phyloP scores from a whole-genome alignment of 306 rosid species.

The Fagus sylvatica region DNA sequence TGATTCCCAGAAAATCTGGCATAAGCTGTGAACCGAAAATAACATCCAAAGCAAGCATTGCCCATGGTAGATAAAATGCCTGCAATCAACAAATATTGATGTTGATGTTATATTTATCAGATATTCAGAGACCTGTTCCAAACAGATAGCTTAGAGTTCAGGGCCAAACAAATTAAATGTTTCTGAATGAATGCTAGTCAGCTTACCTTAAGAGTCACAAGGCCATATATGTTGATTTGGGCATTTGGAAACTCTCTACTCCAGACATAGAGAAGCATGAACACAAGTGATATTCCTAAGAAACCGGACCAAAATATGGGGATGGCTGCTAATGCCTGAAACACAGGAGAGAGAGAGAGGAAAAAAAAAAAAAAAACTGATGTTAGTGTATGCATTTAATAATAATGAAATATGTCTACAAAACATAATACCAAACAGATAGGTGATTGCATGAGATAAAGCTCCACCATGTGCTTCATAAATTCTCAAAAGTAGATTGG shows the following conservation, averaged over 20 bases:
- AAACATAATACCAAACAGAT: conserved; percentile 6
- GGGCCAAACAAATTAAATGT: neutral
- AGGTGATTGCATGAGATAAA: neutral
- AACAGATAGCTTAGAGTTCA: conserved; percentile 13
- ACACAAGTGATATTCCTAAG: conserved; percentile 83
- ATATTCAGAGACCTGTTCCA: conserved; percentile 4
- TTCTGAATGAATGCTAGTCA: neutral
- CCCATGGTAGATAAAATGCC: conserved; percentile 99
- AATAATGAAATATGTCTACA: neutral
- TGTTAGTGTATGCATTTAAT: conserved; percentile 14
- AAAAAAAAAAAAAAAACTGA: conserved; percentile 13
- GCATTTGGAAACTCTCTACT: conserved; percentile 97
- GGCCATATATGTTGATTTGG: conserved; percentile 84
- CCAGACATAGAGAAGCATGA: conserved; percentile 94
- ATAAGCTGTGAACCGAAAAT: conserved; percentile 68
- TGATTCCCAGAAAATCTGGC: conserved; percentile 80
- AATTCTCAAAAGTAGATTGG: neutral
- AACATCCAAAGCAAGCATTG: conserved; percentile 92
- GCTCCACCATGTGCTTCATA: neutral
- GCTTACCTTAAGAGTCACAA: conserved; percentile 78
- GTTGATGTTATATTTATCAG: conserved; percentile 17
- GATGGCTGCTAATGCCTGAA: conserved; percentile 65
- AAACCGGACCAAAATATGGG: conserved; percentile 60
- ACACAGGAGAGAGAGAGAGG: conserved; percentile 7
- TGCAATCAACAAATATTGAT: conserved; percentile 31